These are phyloP conservation scores for Paraleonurus japonicus DNA, from an alignment of 257 asterid species.

Conservation along the genomic window DNA sequence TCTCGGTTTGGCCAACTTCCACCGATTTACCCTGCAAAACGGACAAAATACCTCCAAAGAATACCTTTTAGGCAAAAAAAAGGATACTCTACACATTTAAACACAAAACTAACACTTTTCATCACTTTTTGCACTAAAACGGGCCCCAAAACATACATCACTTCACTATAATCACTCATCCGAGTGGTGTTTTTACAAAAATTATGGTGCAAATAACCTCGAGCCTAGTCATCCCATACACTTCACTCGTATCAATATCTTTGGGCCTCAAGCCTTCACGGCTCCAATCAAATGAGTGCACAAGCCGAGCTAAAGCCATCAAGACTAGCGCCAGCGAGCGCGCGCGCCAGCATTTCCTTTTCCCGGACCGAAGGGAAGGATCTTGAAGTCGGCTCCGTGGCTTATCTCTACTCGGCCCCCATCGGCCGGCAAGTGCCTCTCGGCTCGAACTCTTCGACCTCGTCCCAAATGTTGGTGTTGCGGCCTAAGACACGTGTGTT, in stretches of 20 bases:
- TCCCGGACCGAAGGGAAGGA: constrained; percentile 86
- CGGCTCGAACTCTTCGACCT: constrained; percentile 68
- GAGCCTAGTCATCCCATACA: constrained; percentile 98
- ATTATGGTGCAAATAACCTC: too few relatives aligned
- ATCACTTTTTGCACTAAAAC: too few relatives aligned
- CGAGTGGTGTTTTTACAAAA: too few relatives aligned
- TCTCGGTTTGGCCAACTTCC: too few relatives aligned
- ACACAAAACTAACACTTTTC: too few relatives aligned
- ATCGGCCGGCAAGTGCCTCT: constrained; percentile 57
- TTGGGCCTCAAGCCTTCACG: constrained; percentile 55
- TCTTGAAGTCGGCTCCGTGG: constrained; percentile 91
- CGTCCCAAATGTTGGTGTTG: constrained; percentile 70
- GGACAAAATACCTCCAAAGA: too few relatives aligned
- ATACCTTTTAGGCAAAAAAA: too few relatives aligned
- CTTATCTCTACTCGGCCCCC: constrained; percentile 87
- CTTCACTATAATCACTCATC: too few relatives aligned
- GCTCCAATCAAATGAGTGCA: constrained; percentile 77
- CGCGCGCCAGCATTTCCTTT: constrained; percentile 98
- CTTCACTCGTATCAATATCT: constrained; percentile 76
- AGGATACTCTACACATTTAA: too few relatives aligned
- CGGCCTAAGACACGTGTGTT: constrained; percentile 94
- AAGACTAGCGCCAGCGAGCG: constrained; percentile 85
- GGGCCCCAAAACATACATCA: too few relatives aligned
- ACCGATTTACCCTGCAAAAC: too few relatives aligned
- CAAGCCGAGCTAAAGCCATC: constrained; percentile 83